Base-by-base conservation (phyloP, 2,329 filamentous ascomycete genomes). In the Colletotrichum higginsianum region DNA sequence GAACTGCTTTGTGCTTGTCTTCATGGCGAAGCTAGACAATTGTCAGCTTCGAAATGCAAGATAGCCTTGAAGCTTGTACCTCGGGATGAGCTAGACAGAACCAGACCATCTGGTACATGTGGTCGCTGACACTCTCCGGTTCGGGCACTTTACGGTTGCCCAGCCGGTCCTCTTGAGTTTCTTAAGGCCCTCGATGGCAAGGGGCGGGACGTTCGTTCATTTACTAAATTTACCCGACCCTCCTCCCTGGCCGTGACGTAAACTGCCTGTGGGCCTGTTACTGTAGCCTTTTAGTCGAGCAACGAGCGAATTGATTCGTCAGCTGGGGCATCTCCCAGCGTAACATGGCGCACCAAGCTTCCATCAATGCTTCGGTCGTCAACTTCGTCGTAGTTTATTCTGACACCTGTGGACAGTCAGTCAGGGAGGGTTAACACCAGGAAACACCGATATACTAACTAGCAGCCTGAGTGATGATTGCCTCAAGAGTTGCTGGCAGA, bases 31-130 rank as follows among this genome's bases (percentile, higher is more conserved):
- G 53, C 53, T 58, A 60, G 9, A 16, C 38, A 35, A 30, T 40
- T 50, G 15, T 64, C n/a, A 64, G 50, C 9, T 2, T n/a, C 30
- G 42, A n/a, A 18, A 38, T 7, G 23, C 21, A 50, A 21, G n/a
- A 55, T 23, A 23, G 21, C 21, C 3, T 42, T 47, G 46, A 15
- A 52, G 11, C 44, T 21, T 8, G n/a, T 61, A 66, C 61, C 55
- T 62, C 40, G 35, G 40, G 67, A 38, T 66, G 40, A 18, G 44
- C 55, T 3, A 65, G 16, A 11, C 42, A 62, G 30, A 56, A 49
- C 67, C 52, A 57, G 26, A 42, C 56, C 67, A 70, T 70, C n/a
- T 46, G 46, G 53, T 70, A 70, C 46, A 70, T 70, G 8, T 70
- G 61, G 42, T 70, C 56, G 61, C 53, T 58, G 4, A 70, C 61